Evolutionary conservation across 73 alveolate species (phyloP), one percentile per base, ranked within the genome.

Genomic region (Paraurostyla sp.): DNA sequence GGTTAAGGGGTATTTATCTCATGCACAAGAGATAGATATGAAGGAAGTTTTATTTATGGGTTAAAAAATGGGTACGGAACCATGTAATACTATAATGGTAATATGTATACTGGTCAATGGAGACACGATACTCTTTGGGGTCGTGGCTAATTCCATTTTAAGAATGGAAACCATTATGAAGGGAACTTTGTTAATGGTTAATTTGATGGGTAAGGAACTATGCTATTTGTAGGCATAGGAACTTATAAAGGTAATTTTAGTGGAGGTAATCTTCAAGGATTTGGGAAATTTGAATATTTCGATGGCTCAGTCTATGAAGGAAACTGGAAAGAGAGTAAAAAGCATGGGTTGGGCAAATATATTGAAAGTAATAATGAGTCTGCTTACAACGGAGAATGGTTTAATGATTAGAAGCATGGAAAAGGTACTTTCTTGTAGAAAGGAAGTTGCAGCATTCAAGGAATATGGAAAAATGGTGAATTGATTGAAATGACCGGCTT

Each of bases 201-300:
- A 0, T 73, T 73, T 45, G 87, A 73, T 16, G 87, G 87, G 20
- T 33, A n/a, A 1, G 87, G 87, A 11, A 48, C 32, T 9, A 73
- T 73, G 87, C 41, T 73, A 7, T 73, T 73, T 25, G 68, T 48
- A 6, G 87, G 87, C 0, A 73, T 73, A 1, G 87, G 87, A 0
- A 73, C 87, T 22, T 78, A 78, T 27, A 54, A 49, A 20, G 89
- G 89, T 16, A 52, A 25, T 3, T 78, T 51, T 38, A 7, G 7
- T 4, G 48, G 36, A 22, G 89, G 89, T 3, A 43, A 54, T 35
- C 40, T 54, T 3, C 1, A 49, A 0, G 89, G 89, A 35, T 63
- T 56, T 41, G 98, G 98, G 41, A 84, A 80, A 69, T 90, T 95
- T 38, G 42, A 85, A 43, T 92, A 91, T 84, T 90, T 87, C 13